Base-by-base conservation (phyloP, 495 filamentous ascomycete species). In the Neurospora sublineolata region DNA sequence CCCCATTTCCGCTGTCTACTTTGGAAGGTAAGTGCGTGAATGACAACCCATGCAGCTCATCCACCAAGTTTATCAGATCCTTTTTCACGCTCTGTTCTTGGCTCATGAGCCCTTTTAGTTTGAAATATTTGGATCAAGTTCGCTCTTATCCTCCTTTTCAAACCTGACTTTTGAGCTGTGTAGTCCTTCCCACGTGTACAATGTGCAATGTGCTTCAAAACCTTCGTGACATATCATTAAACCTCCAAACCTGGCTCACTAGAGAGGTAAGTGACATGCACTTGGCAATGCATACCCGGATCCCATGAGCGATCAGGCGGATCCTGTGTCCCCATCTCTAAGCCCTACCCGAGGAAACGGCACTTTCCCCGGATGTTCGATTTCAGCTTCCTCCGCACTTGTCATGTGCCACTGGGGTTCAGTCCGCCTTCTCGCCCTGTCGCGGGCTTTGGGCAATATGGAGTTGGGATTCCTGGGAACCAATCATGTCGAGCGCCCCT, bases 311-410 rank as follows among this genome's bases (percentile, higher is more conserved):
- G 52, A 64, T 33, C 27, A 64, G 52, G 52, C 52, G 52, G 52
- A 64, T 64, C 52, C 52, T 36, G 12, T 60, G 27, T 64, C 27
- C 52, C 52, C 52, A 64, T 64, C 52, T 64, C 52, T 64, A 64
- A 64, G 52, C 52, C 52, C 52, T 64, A 64, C 52, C 52, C 52
- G 52, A 64, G 18, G 52, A 64, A 30, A 33, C 75, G 76, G 76
- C 75, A 73, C 73, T 76, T 76, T 73, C 75, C 76, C 73, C 67
- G 39, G 70, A 64, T 69, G 36, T 69, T 69, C 41, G 68, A 69
- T 70, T 37, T 20, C 67, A 67, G 69, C 70, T 38, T 70, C 73
- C 69, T 71, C 75, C 64, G 71, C 73, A 71, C 42, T 40, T 77
- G 72, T 67, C 73, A 73, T 69, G 58, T 71, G 74, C 67, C 71